Evolutionary conservation across 805 yeast species (phyloP).

Genomic region (Barnettozyma wickerhamii): DNA sequence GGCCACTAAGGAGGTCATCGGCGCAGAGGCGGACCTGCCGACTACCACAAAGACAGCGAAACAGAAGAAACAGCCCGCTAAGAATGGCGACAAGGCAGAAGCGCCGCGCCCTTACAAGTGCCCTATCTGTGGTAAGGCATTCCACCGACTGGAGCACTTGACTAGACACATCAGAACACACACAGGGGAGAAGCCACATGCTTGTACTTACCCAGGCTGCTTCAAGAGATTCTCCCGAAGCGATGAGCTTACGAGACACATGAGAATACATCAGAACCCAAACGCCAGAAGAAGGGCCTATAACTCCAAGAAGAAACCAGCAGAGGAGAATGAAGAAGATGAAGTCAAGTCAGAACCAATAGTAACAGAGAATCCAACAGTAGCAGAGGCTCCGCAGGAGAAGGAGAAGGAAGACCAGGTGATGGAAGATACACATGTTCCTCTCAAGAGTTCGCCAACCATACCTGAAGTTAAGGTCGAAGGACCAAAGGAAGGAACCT

Average conservation of each 20-base stretch:
- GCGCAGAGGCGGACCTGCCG: background rate
- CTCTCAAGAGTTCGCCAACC: too few species aligned
- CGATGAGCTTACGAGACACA: constrained; percentile 72
- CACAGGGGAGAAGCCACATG: constrained; percentile 79
- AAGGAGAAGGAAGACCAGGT: too few species aligned
- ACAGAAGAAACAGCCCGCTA: constrained; percentile 3
- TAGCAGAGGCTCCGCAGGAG: background rate
- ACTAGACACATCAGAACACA: constrained; percentile 77
- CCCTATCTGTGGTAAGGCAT: constrained; percentile 69
- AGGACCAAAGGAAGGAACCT: background rate
- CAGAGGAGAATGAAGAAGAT: constrained; percentile 1
- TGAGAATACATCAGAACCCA: constrained; percentile 69
- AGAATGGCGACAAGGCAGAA: constrained; percentile 18
- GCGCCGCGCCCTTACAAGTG: constrained; percentile 62
- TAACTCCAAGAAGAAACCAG: constrained; percentile 31
- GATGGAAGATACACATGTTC: too few species aligned
- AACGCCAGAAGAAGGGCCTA: constrained; percentile 58
- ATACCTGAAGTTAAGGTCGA: background rate
- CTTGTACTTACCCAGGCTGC: constrained; percentile 70
- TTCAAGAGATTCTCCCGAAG: constrained; percentile 62
- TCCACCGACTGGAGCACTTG: constrained; percentile 73
- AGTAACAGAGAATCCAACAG: too few species aligned
- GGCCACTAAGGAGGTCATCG: background rate
- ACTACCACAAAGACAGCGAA: constrained; percentile 3
- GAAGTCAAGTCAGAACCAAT: background rate